phyloP scores from a whole-genome alignment of 495 filamentous ascomycete genomes.

The Annulohypoxylon stygium region DNA sequence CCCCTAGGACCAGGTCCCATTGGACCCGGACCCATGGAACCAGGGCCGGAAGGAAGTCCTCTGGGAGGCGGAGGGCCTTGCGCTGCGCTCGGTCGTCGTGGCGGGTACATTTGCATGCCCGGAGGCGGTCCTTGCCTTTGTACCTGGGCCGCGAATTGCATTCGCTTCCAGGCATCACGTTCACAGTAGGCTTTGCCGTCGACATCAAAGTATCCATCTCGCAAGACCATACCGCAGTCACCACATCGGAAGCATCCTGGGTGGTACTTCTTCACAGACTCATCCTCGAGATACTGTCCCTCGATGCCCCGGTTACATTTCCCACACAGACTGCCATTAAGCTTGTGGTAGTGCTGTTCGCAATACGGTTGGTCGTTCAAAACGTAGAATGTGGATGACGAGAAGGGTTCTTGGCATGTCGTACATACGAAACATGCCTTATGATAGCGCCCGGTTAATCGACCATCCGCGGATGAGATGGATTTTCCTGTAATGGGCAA shows the following conservation, averaged over 20 bases:
- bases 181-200: constrained; percentile 78
- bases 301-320: constrained; percentile 89
- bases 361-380: constrained; percentile 89
- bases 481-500: constrained; percentile 88
- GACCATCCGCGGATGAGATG: constrained; percentile 91
- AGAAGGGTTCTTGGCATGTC: constrained; percentile 84
- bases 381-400: constrained; percentile 93
- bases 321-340: constrained; percentile 86
- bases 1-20: constrained; percentile 24
- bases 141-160: constrained; percentile 54
- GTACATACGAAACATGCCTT: constrained; percentile 93
- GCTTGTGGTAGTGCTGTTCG: constrained; percentile 90
- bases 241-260: constrained; percentile 86
- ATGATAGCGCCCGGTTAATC: constrained; percentile 93
- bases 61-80: constrained; percentile 48
- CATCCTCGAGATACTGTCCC: constrained; percentile 93
- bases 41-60: constrained; percentile 53
- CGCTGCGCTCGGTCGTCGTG: constrained; percentile 50
- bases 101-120: constrained; percentile 52
- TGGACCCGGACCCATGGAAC: constrained; percentile 19
- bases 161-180: constrained; percentile 79
- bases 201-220: constrained; percentile 74
- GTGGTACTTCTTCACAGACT: constrained; percentile 83
- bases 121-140: constrained; percentile 54
- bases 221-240: constrained; percentile 69